Conservation (phyloP, 306 rosid genomes). For the barrel medic (Medicago truncatula) region DNA sequence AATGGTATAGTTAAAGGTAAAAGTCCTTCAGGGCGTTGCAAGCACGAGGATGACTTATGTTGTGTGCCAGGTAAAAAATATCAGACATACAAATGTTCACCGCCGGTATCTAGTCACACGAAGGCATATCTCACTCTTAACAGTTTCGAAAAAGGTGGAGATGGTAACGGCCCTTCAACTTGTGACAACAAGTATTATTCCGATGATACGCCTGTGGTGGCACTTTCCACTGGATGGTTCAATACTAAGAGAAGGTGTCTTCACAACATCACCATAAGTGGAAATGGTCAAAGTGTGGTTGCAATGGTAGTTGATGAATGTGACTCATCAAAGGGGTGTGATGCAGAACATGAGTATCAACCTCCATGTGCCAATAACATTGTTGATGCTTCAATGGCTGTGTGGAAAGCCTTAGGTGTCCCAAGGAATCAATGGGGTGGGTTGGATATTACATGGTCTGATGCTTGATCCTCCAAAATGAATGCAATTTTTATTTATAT, state of each 20-base stretch:
- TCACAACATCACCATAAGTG: background rate
- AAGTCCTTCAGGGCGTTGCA: background rate
- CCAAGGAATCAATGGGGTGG: background rate
- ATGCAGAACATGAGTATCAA: background rate
- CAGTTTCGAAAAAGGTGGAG: constrained; percentile 7
- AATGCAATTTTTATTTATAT: background rate
- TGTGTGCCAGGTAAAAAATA: background rate
- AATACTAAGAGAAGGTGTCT: background rate
- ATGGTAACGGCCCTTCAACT: background rate
- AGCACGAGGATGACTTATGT: background rate
- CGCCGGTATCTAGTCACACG: background rate
- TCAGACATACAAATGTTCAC: background rate
- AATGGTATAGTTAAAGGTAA: background rate
- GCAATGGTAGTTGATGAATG: constrained; percentile 7
- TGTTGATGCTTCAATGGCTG: background rate
- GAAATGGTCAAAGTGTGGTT: background rate
- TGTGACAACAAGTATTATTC: background rate
- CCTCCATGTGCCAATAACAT: background rate
- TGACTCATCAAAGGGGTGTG: background rate
- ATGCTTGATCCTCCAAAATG: background rate
- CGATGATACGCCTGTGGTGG: background rate
- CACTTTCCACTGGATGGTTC: constrained; percentile 13
- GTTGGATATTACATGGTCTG: constrained; percentile 1
- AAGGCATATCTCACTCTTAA: constrained; percentile 15
- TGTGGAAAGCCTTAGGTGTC: background rate